Evolutionary conservation across 1,139 yeast genomes (phyloP).

Genomic region (Blastobotrys serpentis): DNA sequence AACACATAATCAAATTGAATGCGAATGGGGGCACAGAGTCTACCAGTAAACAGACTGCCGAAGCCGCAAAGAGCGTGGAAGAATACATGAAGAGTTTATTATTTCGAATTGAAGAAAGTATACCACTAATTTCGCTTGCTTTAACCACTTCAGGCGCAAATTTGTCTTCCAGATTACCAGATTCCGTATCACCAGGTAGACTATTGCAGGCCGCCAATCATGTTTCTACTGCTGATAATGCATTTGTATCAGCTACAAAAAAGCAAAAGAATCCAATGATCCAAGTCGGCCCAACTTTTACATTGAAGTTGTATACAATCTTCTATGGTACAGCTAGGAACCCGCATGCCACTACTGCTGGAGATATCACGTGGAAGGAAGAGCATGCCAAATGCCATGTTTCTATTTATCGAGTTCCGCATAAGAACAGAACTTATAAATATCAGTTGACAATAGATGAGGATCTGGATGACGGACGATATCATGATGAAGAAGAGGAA

Average conservation of each 20-base stretch:
- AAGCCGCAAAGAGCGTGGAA: constrained; percentile 51
- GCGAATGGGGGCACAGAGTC: constrained; percentile 20
- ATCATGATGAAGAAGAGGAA: constrained; percentile 58
- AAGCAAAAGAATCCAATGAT: constrained; percentile 6
- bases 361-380: constrained; percentile 69
- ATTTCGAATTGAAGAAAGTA: constrained; percentile 60
- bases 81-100: constrained; percentile 50
- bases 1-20: constrained; percentile 20
- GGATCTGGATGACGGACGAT: constrained; percentile 69
- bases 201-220: constrained; percentile 61
- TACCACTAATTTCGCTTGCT: constrained; percentile 68
- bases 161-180: constrained; percentile 52
- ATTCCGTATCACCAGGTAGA: constrained; percentile 62
- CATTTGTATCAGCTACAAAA: constrained; percentile 23
- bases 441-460: constrained; percentile 56
- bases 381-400: constrained; percentile 60
- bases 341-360: constrained; percentile 38
- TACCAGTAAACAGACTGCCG: constrained; percentile 29
- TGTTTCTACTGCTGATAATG: constrained; percentile 45
- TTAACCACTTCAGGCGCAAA: constrained; percentile 71
- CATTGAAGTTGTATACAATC: constrained; percentile 59
- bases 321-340: constrained; percentile 59
- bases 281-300: constrained; percentile 56
- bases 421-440: constrained; percentile 33
- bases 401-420: constrained; percentile 40